Evolutionary conservation across 2,329 filamentous ascomycete species (phyloP).

Genomic region (Cadophora luteo-olivacea): DNA sequence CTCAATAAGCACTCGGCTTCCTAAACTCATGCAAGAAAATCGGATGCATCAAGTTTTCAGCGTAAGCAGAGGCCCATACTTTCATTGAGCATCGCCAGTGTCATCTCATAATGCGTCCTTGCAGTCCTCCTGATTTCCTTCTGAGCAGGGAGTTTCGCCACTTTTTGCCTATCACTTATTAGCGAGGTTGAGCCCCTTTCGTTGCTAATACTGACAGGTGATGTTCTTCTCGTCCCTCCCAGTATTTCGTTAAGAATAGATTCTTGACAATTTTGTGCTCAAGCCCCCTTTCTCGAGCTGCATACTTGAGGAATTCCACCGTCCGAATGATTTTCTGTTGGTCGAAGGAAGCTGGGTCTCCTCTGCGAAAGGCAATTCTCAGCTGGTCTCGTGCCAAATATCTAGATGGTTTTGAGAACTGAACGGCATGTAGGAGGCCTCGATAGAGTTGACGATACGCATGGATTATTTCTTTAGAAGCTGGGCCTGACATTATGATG

Average conservation of each 20-base stretch:
- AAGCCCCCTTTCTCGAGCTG: conserved; percentile 66
- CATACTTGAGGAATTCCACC: conserved; percentile 71
- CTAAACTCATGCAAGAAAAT: background rate
- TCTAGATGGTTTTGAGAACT: conserved; percentile 73
- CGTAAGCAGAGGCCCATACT: conserved; percentile 71
- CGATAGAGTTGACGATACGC: conserved; percentile 77
- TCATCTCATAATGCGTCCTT: conserved; percentile 69
- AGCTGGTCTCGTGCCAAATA: conserved; percentile 66
- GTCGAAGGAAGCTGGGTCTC: conserved; percentile 55
- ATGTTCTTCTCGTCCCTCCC: conserved; percentile 21
- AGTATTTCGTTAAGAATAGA: conserved; percentile 56
- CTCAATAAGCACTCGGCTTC: background rate
- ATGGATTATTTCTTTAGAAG: conserved; percentile 53
- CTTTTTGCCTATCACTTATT: background rate
- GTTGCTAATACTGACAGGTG: conserved; percentile 19
- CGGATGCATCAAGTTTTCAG: conserved; percentile 40
- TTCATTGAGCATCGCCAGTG: conserved; percentile 75
- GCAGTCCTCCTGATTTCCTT: conserved; percentile 35
- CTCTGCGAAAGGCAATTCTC: conserved; percentile 62
- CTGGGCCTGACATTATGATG: conserved; percentile 30
- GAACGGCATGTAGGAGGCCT: conserved; percentile 70
- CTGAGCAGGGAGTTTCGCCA: conserved; percentile 18
- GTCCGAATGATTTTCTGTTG: conserved; percentile 65
- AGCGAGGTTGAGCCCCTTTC: conserved; percentile 2
- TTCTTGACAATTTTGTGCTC: conserved; percentile 79